A percentile compares a stretch with the other conserved stretches of the same genome.
Conservation (phyloP, 1,284 basidiomycete genomes). For the Inonotus obliquus region DNA sequence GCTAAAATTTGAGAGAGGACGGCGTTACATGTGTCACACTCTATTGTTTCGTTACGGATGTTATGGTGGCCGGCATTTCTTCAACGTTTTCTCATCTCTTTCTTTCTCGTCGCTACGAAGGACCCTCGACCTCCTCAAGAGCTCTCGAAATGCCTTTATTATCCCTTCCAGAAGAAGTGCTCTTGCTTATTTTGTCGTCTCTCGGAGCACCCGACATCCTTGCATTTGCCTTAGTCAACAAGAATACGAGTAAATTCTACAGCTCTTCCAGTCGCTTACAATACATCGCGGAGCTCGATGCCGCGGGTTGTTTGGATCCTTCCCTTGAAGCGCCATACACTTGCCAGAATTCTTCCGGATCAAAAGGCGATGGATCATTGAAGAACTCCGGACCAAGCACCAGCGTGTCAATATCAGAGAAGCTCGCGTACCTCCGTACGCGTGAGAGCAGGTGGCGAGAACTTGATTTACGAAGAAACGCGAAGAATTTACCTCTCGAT, state of each 20-base stretch:
- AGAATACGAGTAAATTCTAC: neutral
- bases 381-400: neutral
- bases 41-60: too few relatives aligned
- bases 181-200: neutral
- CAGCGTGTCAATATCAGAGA: neutral
- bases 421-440: neutral
- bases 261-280: slow-evolving; percentile 4
- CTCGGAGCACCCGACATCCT: neutral
- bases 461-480: slow-evolving; percentile 5
- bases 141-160: neutral
- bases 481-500: neutral
- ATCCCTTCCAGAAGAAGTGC: neutral
- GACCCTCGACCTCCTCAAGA: neutral
- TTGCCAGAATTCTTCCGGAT: neutral
- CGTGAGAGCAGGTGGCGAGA: slow-evolving; percentile 9
- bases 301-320: slow-evolving; percentile 2
- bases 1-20: too few relatives aligned
- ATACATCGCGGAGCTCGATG: slow-evolving; percentile 11
- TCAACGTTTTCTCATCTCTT: neutral
- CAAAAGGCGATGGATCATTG: neutral
- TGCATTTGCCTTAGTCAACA: neutral
- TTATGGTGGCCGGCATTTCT: too few relatives aligned
- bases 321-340: neutral
- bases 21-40: too few relatives aligned
- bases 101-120: neutral